Conservation (phyloP, 106 monocot species). For the Vanilla planifolia region DNA sequence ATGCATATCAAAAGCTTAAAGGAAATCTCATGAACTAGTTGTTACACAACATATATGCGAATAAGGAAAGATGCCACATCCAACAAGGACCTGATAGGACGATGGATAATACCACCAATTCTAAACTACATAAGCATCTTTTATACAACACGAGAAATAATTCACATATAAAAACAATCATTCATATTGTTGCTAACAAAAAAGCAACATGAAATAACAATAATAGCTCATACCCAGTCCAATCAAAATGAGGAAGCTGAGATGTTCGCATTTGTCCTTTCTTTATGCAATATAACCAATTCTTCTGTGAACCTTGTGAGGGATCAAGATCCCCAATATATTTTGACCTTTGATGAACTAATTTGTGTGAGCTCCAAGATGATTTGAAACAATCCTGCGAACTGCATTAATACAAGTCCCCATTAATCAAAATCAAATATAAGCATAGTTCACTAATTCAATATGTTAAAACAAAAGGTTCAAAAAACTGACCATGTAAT, state of each 20-base stretch:
- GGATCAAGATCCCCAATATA: slow-evolving; percentile 1
- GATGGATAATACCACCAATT: too few species aligned
- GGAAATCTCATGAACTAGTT: too few species aligned
- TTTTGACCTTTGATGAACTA: slow-evolving; percentile 45
- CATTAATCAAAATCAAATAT: background rate
- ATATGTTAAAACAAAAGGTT: background rate
- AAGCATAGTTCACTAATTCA: background rate
- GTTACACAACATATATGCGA: too few species aligned
- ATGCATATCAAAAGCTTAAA: too few species aligned
- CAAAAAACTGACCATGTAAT: background rate
- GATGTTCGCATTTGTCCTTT: slow-evolving; percentile 72
- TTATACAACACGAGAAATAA: too few species aligned
- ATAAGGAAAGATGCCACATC: too few species aligned
- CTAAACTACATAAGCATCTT: too few species aligned
- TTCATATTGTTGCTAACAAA: background rate
- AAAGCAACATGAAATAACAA: background rate
- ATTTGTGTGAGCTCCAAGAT: slow-evolving; percentile 89
- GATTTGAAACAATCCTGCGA: slow-evolving; percentile 95
- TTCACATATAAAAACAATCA: too few species aligned
- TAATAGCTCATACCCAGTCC: slow-evolving; percentile 80
- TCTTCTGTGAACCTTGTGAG: slow-evolving; percentile 29
- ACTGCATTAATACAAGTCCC: slow-evolving; percentile 22
- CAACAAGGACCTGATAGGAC: too few species aligned
- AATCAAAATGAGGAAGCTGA: slow-evolving; percentile 74
- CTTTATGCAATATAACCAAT: slow-evolving; percentile 86